phyloP scores from a whole-genome alignment of 2,329 filamentous ascomycete genomes.

The Sclerotinia nivalis region DNA sequence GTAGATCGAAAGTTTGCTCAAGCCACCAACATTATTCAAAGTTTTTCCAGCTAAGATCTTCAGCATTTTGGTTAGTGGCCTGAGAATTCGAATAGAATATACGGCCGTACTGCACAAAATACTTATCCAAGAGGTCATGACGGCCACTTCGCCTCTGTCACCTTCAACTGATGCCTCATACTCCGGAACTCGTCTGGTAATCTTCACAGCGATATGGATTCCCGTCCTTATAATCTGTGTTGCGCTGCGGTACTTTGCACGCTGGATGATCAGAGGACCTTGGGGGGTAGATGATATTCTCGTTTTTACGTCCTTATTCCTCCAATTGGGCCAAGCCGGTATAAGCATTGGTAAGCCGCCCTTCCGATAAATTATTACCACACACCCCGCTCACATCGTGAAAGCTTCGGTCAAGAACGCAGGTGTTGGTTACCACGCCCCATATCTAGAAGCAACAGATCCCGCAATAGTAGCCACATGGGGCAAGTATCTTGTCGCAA shows the following conservation, averaged over 20 bases:
- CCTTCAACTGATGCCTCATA: not conserved
- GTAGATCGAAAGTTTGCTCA: not conserved
- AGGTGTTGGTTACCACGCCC: not conserved
- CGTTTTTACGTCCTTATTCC: not conserved
- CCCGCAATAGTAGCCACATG: not conserved
- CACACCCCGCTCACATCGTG: not conserved
- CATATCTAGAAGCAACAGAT: not conserved
- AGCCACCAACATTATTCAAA: not conserved
- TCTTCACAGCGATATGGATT: not conserved
- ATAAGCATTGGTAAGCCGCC: not conserved
- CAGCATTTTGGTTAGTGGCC: not conserved
- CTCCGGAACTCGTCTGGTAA: not conserved
- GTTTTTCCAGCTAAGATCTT: not conserved
- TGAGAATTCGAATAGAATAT: not conserved
- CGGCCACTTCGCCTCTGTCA: not conserved
- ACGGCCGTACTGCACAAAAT: not conserved
- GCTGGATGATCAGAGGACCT: not conserved
- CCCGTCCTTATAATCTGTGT: not conserved
- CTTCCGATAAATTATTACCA: not conserved
- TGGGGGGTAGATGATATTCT: not conserved
- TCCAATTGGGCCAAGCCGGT: not conserved
- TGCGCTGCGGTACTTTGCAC: not conserved
- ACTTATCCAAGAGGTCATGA: not conserved
- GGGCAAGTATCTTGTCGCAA: not conserved
- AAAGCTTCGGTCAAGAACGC: not conserved